These are phyloP conservation scores for Singerocomus rubriflavus DNA, from an alignment of 1,284 basidiomycete species.

Conservation along the genomic window DNA sequence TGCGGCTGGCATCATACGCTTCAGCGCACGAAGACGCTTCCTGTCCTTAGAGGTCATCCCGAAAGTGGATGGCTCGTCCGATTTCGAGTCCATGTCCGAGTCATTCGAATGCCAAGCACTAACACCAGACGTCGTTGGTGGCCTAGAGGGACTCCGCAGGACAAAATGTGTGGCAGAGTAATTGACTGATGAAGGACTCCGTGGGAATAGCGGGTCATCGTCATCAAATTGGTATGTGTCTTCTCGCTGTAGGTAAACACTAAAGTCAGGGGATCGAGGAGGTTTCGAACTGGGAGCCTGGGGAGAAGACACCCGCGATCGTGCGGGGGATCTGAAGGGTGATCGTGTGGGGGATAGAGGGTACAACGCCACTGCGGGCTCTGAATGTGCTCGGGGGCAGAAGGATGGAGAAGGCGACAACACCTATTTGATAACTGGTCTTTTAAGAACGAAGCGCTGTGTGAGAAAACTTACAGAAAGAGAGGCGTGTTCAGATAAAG, in stretches of 20 bases:
- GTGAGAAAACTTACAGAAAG: slow-evolving; percentile 14
- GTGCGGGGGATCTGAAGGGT: neutral
- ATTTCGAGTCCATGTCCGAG: slow-evolving; percentile 20
- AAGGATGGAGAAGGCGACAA: neutral
- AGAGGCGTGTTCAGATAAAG: neutral
- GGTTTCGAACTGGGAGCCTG: neutral
- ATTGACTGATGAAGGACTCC: slow-evolving; percentile 4
- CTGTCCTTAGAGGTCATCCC: slow-evolving; percentile 30
- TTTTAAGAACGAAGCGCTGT: neutral
- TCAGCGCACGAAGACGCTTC: slow-evolving; percentile 36
- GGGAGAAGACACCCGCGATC: slow-evolving; percentile 13
- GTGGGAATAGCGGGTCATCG: slow-evolving; percentile 1
- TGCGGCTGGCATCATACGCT: slow-evolving; percentile 43
- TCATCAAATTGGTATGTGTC: slow-evolving; percentile 14
- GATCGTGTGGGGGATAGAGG: slow-evolving; percentile 5
- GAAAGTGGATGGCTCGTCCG: slow-evolving; percentile 7
- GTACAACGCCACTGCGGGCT: slow-evolving; percentile 6
- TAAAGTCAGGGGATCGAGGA: slow-evolving; percentile 12
- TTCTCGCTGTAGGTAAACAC: slow-evolving; percentile 15
- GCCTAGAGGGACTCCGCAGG: slow-evolving; percentile 19
- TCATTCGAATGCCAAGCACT: slow-evolving; percentile 19
- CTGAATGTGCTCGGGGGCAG: slow-evolving; percentile 12
- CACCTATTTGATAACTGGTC: slow-evolving; percentile 8
- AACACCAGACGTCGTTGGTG: slow-evolving; percentile 17
- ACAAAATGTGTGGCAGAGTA: slow-evolving; percentile 3